Percentiles rank a stretch among this genome's conserved stretches.
These are phyloP conservation scores for Phytophthora palmivora DNA, from an alignment of 352 stramenopile genomes.

Conservation along the genomic window DNA sequence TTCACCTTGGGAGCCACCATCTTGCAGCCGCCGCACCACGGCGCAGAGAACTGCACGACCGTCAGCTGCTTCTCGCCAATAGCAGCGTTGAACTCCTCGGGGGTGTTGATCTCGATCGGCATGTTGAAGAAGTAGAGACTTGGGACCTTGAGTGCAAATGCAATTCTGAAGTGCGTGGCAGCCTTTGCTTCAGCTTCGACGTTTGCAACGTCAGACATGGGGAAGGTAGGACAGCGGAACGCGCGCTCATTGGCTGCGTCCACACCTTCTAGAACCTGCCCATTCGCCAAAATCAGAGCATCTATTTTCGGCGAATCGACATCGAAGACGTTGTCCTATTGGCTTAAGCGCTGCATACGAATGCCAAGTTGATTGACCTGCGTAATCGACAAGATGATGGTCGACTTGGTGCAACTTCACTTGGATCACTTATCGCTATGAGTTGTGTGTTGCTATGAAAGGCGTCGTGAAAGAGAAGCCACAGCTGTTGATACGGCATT, in stretches of 20 bases:
- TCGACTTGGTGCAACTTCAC: not conserved
- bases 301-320: slow-evolving; percentile 4
- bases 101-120: too few species aligned
- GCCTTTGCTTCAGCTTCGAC: too few species aligned
- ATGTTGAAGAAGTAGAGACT: too few species aligned
- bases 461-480: not conserved
- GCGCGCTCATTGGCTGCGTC: slow-evolving; percentile 17
- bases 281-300: slow-evolving; percentile 10
- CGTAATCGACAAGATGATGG: slow-evolving; percentile 20
- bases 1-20: slow-evolving; percentile 67
- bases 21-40: slow-evolving; percentile 84
- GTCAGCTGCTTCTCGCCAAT: too few species aligned
- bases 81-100: too few species aligned
- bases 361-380: not conserved
- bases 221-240: slow-evolving; percentile 30
- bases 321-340: not conserved
- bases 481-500: too few species aligned
- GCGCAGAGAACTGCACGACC: slow-evolving; percentile 76
- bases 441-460: not conserved
- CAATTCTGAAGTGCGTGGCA: too few species aligned
- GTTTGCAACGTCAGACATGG: too few species aligned
- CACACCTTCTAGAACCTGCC: not conserved
- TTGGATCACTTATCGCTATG: not conserved
- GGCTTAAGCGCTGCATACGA: not conserved
- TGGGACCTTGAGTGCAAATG: too few species aligned